Base-by-base conservation (phyloP, 2,329 filamentous ascomycete genomes). In the Zymoseptoria pseudotritici region DNA sequence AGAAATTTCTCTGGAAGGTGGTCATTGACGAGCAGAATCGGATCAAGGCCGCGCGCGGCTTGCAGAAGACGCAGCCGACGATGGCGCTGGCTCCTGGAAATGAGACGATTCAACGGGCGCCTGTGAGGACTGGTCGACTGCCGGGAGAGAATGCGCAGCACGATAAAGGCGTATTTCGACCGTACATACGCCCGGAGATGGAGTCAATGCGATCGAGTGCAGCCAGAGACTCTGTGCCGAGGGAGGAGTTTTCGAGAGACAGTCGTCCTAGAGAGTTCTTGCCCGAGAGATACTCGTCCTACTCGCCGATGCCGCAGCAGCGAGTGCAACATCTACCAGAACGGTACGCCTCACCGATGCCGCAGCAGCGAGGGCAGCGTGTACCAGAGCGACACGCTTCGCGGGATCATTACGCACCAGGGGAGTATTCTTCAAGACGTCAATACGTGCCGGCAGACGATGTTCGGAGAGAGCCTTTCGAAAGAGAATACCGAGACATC, bases 11-110 rank as follows among this genome's bases (percentile, higher is more conserved):
- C 19, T 58, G 58, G 36, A 50, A 53, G 21, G 19, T 65, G 17
- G 57, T 65, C 49, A 63, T 49, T 19, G 53, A 50, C 19, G 63
- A 61, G 57, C 58, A 61, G 58, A 29, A 58, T 19, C 60, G 65
- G 3, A 62, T 60, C 54, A 63, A 61, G 59, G 56, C 54, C 4
- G 61, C 61, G 51, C 55, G 53, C 20, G 60, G 54, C 8, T 26
- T 58, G 19, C 50, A 59, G 24, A 52, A 31, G 11, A 42, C 22
- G 20, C 17, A 53, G 36, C 51, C 53, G 5, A 57, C 55, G 17
- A 21, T n/a, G 20, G 51, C 29, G 17, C 29, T 59, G 19, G 54
- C 53, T 46, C 58, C 58, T 19, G 20, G 17, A 4, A 29, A 29
- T 10, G 17, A 53, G 8, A 46, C 36, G 17, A 46, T 46, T 6